These are phyloP conservation scores for Megacollybia marginata DNA, from an alignment of 768 basidiomycete genomes.

Conservation along the genomic window DNA sequence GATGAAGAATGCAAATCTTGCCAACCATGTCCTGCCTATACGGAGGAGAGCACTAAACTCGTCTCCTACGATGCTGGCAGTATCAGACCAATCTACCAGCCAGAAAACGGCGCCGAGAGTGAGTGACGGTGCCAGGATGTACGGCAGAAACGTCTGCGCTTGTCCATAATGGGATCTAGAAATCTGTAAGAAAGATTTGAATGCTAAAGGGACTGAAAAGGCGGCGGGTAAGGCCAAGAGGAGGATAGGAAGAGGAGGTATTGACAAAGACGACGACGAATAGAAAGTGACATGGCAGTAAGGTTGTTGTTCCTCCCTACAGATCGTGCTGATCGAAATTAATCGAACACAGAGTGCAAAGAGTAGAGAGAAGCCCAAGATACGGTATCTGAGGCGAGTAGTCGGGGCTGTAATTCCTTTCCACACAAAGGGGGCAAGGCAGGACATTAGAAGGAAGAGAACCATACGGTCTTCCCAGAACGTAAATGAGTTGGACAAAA, in stretches of 20 bases:
- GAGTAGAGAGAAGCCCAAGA: conserved; percentile 62
- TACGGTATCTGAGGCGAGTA: conserved; percentile 60
- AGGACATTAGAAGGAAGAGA: conserved; percentile 65
- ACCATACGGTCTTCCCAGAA: conserved; percentile 91
- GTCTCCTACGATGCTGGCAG: conserved; percentile 35
- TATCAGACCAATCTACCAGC: conserved; percentile 77
- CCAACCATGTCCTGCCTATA: conserved; percentile 49
- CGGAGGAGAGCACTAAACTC: conserved; percentile 40
- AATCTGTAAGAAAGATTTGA: conserved; percentile 32
- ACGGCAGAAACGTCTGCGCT: conserved; percentile 32
- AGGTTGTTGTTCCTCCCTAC: conserved; percentile 91
- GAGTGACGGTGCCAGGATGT: conserved; percentile 46
- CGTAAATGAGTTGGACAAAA: conserved; percentile 94
- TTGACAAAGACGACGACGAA: conserved; percentile 58
- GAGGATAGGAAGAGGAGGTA: conserved; percentile 56
- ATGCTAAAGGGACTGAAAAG: conserved; percentile 37
- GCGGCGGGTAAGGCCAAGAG: conserved; percentile 51
- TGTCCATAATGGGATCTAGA: conserved; percentile 26
- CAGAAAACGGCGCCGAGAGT: conserved; percentile 60
- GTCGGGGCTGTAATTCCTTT: conserved; percentile 64
- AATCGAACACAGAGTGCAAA: conserved; percentile 65
- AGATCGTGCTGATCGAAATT: conserved; percentile 80
- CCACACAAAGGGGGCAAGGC: conserved; percentile 51
- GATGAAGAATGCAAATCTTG: conserved; percentile 45
- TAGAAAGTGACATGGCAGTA: conserved; percentile 91